Conservation (phyloP, 352 stramenopile genomes). For the Thalassiosira mediterranea region DNA sequence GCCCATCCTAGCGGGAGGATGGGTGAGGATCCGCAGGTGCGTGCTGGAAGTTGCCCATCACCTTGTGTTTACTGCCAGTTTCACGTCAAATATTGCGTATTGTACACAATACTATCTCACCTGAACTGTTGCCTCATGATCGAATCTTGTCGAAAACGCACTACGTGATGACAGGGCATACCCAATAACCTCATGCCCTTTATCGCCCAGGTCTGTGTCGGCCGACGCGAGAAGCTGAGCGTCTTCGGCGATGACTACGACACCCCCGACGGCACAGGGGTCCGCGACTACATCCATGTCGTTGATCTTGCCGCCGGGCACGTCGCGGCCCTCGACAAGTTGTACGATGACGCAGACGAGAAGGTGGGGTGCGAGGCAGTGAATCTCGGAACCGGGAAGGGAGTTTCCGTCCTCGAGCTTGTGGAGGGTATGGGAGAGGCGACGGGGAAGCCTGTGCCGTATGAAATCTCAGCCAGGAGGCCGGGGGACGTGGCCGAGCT, state of each 20-base stretch:
- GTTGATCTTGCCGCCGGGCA: constrained; percentile 91
- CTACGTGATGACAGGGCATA: too few relatives aligned
- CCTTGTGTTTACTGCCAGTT: too few relatives aligned
- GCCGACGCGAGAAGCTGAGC: constrained; percentile 84
- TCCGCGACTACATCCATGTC: constrained; percentile 93
- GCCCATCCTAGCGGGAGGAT: constrained; percentile 88
- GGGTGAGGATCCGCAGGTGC: constrained; percentile 90
- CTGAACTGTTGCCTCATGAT: too few relatives aligned
- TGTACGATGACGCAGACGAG: constrained; percentile 58
- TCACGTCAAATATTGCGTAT: too few relatives aligned
- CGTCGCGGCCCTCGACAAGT: constrained; percentile 85
- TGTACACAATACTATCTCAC: too few relatives aligned
- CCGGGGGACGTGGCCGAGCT: constrained; percentile 86
- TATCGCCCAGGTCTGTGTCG: constrained; percentile 89
- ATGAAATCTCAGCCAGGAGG: constrained; percentile 72
- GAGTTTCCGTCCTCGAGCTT: constrained; percentile 87
- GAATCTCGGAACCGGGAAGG: constrained; percentile 89
- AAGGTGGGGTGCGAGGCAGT: constrained; percentile 82
- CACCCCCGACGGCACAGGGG: constrained; percentile 90
- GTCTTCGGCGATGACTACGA: constrained; percentile 92
- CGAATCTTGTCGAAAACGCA: too few relatives aligned
- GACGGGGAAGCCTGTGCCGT: constrained; percentile 76
- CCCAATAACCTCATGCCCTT: constrained; percentile 92
- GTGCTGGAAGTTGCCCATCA: too few relatives aligned
- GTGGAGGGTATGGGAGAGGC: constrained; percentile 87